Base-by-base conservation (phyloP, 768 basidiomycete genomes). In the Amanita rimosa region DNA sequence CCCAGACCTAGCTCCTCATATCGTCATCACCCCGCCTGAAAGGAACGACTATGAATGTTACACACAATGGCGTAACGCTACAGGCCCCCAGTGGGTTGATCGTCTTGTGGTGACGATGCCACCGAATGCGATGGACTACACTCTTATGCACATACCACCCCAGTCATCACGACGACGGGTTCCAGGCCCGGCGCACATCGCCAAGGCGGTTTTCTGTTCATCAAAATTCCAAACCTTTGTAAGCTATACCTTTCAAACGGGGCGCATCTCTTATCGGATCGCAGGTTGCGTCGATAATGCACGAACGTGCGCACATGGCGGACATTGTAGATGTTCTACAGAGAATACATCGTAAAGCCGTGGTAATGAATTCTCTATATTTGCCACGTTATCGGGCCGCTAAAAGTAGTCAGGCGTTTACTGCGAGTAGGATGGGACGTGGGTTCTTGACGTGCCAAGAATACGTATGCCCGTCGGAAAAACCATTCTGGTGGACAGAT, bases 1-100 rank as follows among this genome's bases (percentile, higher is more conserved):
- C 48, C 72, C 74, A 5, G 52, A 67, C 6, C 34, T 62, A 5
- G 58, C 66, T 0, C 78, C 78, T 0, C 74, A 76, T 58, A 74
- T 81, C 47, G 74, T 76, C 44, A 69, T 79, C 39, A 73, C 75
- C n/a, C 68, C 70, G 34, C 67, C 70, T 44, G 60, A 65, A 48
- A 66, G 71, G 38, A 55, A 52, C 2, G 60, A 61, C 54, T 62
- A 68, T 29, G 70, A 69, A 48, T 59, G 62, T 35, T 59, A 57
- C 27, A 60, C 57, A 4, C 61, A 63, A 1, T 65, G 63, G 56
- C 54, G 58, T 11, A 75, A 74, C 53, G 61, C 66, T 46, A 53
- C 63, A 24, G 57, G 62, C 40, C 60, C 57, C 2, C 74, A 74
- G 48, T 65, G 60, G 58, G 42, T 55, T 13, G 53, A 53, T 24